Percentiles rank a stretch among this genome's conserved stretches.
Conservation (phyloP, 2,329 filamentous ascomycete species). For the Ophiostoma novo-ulmi region DNA sequence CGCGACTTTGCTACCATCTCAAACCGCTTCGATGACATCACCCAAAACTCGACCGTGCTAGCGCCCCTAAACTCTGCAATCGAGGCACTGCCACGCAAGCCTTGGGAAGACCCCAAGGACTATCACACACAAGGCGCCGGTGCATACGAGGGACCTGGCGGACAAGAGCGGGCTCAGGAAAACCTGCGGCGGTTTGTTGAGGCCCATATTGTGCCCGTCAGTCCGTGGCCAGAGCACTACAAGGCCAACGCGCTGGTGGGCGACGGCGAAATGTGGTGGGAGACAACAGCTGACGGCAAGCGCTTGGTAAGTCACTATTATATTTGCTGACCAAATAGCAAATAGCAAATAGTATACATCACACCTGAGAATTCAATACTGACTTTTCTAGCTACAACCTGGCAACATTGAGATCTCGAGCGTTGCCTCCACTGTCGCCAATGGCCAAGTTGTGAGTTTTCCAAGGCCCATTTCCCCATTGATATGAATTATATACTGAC, state of each 20-base stretch:
- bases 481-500: not conserved
- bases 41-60: constrained; percentile 73
- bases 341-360: not conserved
- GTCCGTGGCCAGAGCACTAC: constrained; percentile 66
- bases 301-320: constrained; percentile 51
- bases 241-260: constrained; percentile 63
- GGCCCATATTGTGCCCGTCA: constrained; percentile 70
- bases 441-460: constrained; percentile 68
- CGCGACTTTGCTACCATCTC: constrained; percentile 68
- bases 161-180: constrained; percentile 66
- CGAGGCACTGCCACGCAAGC: constrained; percentile 72
- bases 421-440: constrained; percentile 70
- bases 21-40: constrained; percentile 60
- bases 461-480: not conserved
- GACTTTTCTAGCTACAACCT: constrained; percentile 61
- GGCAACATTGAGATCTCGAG: constrained; percentile 70
- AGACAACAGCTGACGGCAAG: constrained; percentile 57
- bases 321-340: not conserved
- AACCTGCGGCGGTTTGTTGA: constrained; percentile 81
- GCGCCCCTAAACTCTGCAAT: constrained; percentile 82
- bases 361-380: not conserved
- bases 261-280: constrained; percentile 74
- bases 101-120: constrained; percentile 74
- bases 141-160: constrained; percentile 71
- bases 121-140: constrained; percentile 61